Evolutionary conservation across 306 rosid genomes (phyloP).

Genomic region (Cucumis hystrix): DNA sequence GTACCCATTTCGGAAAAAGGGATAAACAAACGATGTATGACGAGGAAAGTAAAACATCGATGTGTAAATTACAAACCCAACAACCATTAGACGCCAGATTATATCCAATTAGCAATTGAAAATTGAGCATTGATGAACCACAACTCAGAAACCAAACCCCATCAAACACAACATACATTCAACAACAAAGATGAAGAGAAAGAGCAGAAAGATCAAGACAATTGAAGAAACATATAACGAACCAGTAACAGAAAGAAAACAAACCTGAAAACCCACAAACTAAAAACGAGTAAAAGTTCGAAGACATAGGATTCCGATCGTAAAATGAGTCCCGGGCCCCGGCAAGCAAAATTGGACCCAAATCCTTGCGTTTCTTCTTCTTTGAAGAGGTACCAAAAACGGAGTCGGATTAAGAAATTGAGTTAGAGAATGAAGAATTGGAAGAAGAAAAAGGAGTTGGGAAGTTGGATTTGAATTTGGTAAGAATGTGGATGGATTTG

Average conservation of each 20-base stretch:
- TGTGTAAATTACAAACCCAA: background rate
- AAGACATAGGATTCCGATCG: slow-evolving; percentile 15
- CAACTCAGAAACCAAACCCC: background rate
- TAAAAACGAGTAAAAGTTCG: slow-evolving; percentile 13
- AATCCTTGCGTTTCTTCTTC: too few relatives aligned
- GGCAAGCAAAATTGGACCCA: background rate
- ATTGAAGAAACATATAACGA: background rate
- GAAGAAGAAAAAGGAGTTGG: background rate
- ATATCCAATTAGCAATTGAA: background rate
- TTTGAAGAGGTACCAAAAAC: background rate
- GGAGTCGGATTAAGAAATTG: background rate
- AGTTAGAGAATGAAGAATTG: background rate
- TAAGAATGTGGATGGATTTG: background rate
- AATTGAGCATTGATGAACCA: background rate
- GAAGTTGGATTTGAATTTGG: background rate
- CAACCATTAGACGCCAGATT: background rate
- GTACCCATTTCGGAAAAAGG: background rate
- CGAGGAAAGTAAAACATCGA: background rate
- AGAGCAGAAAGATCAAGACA: background rate
- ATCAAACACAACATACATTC: background rate
- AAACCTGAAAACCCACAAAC: slow-evolving; percentile 23
- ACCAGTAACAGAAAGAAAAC: background rate
- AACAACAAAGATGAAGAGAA: background rate
- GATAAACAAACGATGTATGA: background rate
- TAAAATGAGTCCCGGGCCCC: slow-evolving; percentile 1